Conservation (phyloP, 2,329 filamentous ascomycete species). For the Cordyceps fumosorosea region DNA sequence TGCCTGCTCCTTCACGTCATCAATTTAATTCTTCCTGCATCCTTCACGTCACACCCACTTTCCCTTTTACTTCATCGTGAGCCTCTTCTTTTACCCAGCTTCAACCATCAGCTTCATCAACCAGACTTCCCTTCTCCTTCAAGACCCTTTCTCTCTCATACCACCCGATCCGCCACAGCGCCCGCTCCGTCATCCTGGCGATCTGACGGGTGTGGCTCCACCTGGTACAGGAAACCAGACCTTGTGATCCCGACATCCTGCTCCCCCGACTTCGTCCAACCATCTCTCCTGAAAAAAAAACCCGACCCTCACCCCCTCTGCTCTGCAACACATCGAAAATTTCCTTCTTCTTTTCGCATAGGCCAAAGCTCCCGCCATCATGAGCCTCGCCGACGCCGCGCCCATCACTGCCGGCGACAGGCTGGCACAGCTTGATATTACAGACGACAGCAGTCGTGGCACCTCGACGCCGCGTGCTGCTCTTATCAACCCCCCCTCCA, state of each 20-base stretch:
- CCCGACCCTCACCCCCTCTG: background rate
- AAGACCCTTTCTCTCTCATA: background rate
- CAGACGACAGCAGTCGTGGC: conserved; percentile 22
- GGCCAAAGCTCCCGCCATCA: background rate
- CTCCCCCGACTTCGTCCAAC: conserved; percentile 5
- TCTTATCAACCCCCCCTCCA: background rate
- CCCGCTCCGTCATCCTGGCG: conserved; percentile 10
- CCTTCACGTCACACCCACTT: background rate
- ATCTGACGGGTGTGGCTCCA: conserved; percentile 11
- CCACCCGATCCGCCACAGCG: background rate
- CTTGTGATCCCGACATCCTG: conserved; percentile 10
- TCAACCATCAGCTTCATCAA: background rate
- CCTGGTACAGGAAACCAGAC: conserved; percentile 9
- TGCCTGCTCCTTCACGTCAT: conserved; percentile 11
- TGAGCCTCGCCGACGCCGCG: conserved; percentile 12
- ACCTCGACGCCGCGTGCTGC: conserved; percentile 28
- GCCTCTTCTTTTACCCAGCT: background rate
- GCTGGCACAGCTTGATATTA: conserved; percentile 15
- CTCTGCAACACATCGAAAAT: background rate
- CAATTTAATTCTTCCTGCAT: conserved; percentile 10
- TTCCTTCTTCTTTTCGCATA: background rate
- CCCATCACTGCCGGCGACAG: conserved; percentile 10
- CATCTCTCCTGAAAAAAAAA: background rate
- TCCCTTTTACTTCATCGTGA: background rate
- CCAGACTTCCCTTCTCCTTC: background rate